phyloP scores from a whole-genome alignment of 2,329 filamentous ascomycete genomes.

The Colletotrichum sp. region DNA sequence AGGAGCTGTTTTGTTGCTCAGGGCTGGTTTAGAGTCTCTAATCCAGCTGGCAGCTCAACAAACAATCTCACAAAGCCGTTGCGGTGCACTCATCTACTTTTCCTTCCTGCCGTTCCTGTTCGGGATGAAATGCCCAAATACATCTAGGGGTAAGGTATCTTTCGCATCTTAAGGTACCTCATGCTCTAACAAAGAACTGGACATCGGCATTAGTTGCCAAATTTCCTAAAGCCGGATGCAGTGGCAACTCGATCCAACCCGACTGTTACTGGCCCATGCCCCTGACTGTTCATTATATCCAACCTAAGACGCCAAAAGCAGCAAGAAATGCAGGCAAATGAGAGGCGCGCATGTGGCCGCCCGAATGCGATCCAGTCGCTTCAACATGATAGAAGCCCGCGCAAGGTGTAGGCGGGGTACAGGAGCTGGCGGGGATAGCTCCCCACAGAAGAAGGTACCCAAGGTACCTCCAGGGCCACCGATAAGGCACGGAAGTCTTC shows the following conservation, averaged over 20 bases:
- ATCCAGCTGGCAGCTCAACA: neutral
- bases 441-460: neutral
- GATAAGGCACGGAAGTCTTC: neutral
- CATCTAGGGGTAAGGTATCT: neutral
- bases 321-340: neutral
- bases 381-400: neutral
- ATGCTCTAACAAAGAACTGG: neutral
- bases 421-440: slow-evolving; percentile 9
- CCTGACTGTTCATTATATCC: neutral
- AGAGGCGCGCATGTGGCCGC: neutral
- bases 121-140: neutral
- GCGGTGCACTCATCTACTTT: neutral
- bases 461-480: neutral
- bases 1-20: neutral
- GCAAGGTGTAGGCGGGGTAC: slow-evolving; percentile 12
- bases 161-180: neutral
- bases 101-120: neutral
- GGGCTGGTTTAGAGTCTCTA: neutral
- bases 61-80: neutral
- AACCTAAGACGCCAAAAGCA: neutral
- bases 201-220: neutral
- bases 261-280: neutral
- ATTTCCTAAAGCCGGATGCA: neutral
- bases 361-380: neutral
- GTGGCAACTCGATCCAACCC: neutral